These are phyloP conservation scores for Trichosporon faecale DNA, from an alignment of 1,284 basidiomycete genomes.

Conservation along the genomic window DNA sequence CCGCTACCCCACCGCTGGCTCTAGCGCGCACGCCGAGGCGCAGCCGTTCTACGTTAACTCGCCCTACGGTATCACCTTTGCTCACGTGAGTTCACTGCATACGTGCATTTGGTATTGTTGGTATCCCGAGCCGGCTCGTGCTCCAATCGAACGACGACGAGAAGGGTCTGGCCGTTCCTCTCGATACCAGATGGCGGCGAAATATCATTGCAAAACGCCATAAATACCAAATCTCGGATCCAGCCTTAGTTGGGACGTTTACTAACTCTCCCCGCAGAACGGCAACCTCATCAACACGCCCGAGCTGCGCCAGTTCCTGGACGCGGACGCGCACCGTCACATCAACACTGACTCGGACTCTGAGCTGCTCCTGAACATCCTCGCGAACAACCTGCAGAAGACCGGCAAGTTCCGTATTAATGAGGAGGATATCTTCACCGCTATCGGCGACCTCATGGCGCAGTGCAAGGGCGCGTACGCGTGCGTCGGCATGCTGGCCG, in stretches of 20 bases:
- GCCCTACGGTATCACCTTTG: slow-evolving; percentile 90
- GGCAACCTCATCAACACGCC: slow-evolving; percentile 96
- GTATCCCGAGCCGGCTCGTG: neutral
- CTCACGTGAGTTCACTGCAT: slow-evolving; percentile 66
- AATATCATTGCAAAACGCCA: neutral
- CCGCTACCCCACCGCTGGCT: slow-evolving; percentile 96
- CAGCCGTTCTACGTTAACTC: slow-evolving; percentile 99
- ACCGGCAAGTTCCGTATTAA: slow-evolving; percentile 99
- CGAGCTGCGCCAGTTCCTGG: slow-evolving; percentile 83
- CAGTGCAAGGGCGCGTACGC: slow-evolving; percentile 92
- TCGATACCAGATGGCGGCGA: neutral
- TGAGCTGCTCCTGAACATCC: slow-evolving; percentile 93
- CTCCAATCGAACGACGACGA: neutral
- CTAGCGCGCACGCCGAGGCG: slow-evolving; percentile 95
- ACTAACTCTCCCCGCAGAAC: slow-evolving; percentile 61
- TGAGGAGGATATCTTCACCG: slow-evolving; percentile 98
- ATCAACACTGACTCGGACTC: slow-evolving; percentile 99
- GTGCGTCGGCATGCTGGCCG: slow-evolving; percentile 96
- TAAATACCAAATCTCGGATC: neutral
- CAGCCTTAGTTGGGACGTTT: neutral
- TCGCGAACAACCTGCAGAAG: slow-evolving; percentile 95
- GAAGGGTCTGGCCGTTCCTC: neutral
- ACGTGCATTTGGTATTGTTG: neutral
- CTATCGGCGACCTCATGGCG: slow-evolving; percentile 83
- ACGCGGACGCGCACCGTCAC: slow-evolving; percentile 93